Evolutionary conservation across 306 rosid genomes (phyloP).

Genomic region (Inga oerstediana): DNA sequence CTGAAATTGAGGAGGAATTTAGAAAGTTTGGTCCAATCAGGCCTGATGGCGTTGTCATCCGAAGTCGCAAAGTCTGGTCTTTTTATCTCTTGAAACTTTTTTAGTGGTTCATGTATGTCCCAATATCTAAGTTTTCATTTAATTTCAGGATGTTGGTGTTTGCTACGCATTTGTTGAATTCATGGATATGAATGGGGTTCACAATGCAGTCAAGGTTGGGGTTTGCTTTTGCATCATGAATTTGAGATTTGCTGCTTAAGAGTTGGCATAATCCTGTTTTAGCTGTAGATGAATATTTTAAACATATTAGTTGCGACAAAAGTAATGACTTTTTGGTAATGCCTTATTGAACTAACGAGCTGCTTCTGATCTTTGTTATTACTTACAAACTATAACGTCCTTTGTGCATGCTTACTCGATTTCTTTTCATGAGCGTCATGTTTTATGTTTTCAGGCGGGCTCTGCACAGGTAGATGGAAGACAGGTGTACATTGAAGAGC

Average conservation of each 20-base stretch:
- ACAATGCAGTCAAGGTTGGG: conserved; percentile 85
- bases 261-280: not conserved
- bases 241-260: conserved; percentile 17
- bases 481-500: conserved; percentile 88
- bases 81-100: conserved; percentile 26
- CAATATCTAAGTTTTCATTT: conserved; percentile 23
- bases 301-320: not conserved
- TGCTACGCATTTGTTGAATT: conserved; percentile 98
- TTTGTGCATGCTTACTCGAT: not conserved
- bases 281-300: not conserved
- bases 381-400: not conserved
- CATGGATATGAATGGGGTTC: conserved; percentile 83
- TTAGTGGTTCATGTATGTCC: conserved; percentile 6
- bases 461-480: conserved; percentile 80
- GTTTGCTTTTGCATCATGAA: conserved; percentile 8
- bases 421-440: conserved; percentile 13
- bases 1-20: conserved; percentile 87
- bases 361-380: not conserved
- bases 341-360: not conserved
- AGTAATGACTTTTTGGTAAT: not conserved
- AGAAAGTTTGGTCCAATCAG: conserved; percentile 79
- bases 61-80: conserved; percentile 85
- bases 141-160: conserved; percentile 89
- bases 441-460: conserved; percentile 58
- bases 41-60: conserved; percentile 81